phyloP scores from a whole-genome alignment of 129 eudicot species.

The Pseudognaphalium luteoalbum region DNA sequence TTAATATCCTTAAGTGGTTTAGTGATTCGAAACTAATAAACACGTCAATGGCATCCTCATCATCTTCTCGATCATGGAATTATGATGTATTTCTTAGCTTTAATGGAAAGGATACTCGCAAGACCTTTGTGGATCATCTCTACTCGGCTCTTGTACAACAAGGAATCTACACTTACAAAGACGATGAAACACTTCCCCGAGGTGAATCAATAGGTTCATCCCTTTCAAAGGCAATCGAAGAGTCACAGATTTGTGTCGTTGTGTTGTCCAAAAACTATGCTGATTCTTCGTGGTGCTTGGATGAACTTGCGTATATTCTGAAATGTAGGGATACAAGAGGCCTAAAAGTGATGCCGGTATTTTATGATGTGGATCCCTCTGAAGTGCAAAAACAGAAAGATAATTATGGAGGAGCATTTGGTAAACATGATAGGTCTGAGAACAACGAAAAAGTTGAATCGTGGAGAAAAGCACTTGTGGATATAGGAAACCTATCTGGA shows the following conservation, averaged over 20 bases:
- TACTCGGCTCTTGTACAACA: not conserved
- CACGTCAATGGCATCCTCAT: not conserved
- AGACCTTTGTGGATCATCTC: conserved; percentile 2
- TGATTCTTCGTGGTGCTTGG: not conserved
- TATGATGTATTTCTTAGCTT: not conserved
- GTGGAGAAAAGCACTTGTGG: conserved; percentile 13
- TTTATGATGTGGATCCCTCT: not conserved
- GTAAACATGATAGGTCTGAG: not conserved
- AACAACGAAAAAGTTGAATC: not conserved
- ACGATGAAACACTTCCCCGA: not conserved
- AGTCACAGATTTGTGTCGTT: not conserved
- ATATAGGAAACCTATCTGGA: not conserved
- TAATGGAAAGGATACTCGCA: not conserved
- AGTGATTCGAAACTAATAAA: too few species aligned
- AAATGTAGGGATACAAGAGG: not conserved
- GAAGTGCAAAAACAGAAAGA: not conserved
- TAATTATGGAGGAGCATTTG: not conserved
- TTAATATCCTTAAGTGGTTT: too few species aligned
- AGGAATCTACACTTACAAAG: not conserved
- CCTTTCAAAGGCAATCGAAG: not conserved
- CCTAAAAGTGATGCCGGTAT: not conserved
- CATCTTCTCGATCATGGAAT: not conserved
- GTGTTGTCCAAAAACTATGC: not conserved
- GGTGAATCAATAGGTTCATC: not conserved
- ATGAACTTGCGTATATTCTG: not conserved